phyloP scores from a whole-genome alignment of 805 yeast genomes.

The Candida mattraensis region DNA sequence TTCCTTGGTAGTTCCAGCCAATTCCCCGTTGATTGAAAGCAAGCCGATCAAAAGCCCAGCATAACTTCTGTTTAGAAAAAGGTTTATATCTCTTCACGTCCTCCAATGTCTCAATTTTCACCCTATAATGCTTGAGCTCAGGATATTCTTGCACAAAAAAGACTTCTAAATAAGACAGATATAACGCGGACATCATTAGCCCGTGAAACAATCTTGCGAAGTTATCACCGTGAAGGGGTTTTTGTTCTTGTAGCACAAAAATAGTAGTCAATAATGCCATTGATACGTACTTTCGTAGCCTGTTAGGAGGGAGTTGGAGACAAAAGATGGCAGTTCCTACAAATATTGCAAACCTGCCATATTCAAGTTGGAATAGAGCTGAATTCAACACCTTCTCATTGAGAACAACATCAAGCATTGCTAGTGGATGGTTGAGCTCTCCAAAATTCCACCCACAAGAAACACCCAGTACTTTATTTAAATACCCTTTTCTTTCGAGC shows the following conservation, averaged over 20 bases:
- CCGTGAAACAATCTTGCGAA: neutral
- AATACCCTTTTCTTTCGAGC: neutral
- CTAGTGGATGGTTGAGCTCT: too few species aligned
- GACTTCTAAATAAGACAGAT: constrained; percentile 1
- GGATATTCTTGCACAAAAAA: constrained; percentile 11
- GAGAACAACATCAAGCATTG: neutral
- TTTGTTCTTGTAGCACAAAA: too few species aligned
- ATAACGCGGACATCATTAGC: neutral
- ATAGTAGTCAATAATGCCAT: constrained; percentile 1
- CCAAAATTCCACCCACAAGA: neutral
- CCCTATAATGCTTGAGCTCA: constrained; percentile 6
- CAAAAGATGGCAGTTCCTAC: neutral
- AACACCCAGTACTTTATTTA: neutral
- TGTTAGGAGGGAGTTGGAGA: constrained; percentile 9
- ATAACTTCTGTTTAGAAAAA: constrained; percentile 4
- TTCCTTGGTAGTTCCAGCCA: constrained; percentile 11
- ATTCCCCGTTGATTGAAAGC: constrained; percentile 8
- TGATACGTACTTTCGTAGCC: constrained; percentile 8
- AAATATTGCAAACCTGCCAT: neutral
- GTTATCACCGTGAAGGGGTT: too few species aligned
- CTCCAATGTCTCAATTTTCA: constrained; percentile 7
- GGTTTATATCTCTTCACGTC: constrained; percentile 4
- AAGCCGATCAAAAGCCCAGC: constrained; percentile 11
- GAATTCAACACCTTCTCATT: neutral
- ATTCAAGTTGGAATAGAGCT: neutral